Percentiles rank a stretch among this genome's conserved stretches.
These are phyloP conservation scores for Primulina huaijiensis DNA, from an alignment of 257 asterid genomes.

Conservation along the genomic window DNA sequence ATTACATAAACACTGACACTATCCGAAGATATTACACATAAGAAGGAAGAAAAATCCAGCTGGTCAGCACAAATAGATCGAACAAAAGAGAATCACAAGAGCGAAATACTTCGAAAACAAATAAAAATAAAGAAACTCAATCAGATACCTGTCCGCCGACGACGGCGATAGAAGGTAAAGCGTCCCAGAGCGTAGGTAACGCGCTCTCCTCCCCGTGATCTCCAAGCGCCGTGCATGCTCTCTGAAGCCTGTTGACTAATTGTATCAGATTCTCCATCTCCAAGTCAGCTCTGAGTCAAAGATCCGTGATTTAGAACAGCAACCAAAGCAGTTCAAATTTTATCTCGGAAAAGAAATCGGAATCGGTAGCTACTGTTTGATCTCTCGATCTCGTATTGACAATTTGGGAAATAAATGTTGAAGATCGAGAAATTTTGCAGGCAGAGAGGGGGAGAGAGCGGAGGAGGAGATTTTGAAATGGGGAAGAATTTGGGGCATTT, in stretches of 20 bases:
- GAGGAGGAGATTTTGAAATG: neutral
- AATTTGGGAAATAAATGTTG: constrained; percentile 6
- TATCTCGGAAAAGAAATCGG: constrained; percentile 11
- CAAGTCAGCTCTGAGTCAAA: constrained; percentile 30
- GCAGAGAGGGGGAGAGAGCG: neutral
- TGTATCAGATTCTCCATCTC: constrained; percentile 83
- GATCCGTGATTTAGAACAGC: constrained; percentile 37
- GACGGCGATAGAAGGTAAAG: constrained; percentile 91
- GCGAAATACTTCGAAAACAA: neutral
- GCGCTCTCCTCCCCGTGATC: constrained; percentile 89
- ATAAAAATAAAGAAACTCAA: constrained; percentile 1
- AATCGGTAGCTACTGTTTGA: constrained; percentile 21
- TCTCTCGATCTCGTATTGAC: constrained; percentile 24
- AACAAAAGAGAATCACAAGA: neutral
- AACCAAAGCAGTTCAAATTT: constrained; percentile 14
- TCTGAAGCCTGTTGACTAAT: constrained; percentile 81
- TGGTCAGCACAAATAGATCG: constrained; percentile 25
- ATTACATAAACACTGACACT: constrained; percentile 10
- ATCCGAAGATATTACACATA: constrained; percentile 15
- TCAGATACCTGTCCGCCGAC: constrained; percentile 90
- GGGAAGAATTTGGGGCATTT: neutral
- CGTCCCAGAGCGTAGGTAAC: constrained; percentile 96
- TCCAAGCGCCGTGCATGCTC: constrained; percentile 96
- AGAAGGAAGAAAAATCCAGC: neutral
- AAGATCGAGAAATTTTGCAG: constrained; percentile 12